Base-by-base conservation (phyloP, 805 yeast species). In the Starmerella floricola region DNA sequence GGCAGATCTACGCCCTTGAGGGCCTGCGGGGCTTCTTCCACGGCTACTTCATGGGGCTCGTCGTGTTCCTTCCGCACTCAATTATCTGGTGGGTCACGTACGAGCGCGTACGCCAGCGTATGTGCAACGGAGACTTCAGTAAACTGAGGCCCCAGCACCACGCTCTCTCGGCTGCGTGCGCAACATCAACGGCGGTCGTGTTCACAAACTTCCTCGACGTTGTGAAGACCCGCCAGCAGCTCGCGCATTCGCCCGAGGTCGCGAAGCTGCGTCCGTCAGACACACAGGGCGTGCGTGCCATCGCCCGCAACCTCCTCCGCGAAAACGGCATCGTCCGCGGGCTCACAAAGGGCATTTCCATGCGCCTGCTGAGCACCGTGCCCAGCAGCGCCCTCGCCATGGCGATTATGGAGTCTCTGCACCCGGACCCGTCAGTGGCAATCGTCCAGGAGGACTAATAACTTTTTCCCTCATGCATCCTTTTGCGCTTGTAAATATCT, bases 21-120 rank as follows among this genome's bases (percentile, higher is more conserved):
- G 97, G 96, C 2, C 18, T 80, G 35, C 63, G 60, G 42, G 97
- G 96, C 3, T 69, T 81, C 50, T 87, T 76, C 63, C 71, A 93
- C 51, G 98, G 98, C 10, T 65, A 65, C 48, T 62, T 64, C 61
- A 60, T 65, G 67, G 68, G 69, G 6, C 54, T 65, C 13, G 66
- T 53, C 3, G 69, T 65, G 26, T 65, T 62, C 48, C 50, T 66
- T 15, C 69, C 69, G 3, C 64, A 65, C 44, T 62, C 69, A 2
- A 57, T 64, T 24, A 63, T 62, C 12, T 65, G 67, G 66, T 65
- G 69, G 69, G 58, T 53, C 29, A 46, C 59, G 10, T 64, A 64
- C 50, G 64, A 57, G 50, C 46, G 47, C 24, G 18, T 41, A 19
- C 44, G 50, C 19, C 42, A 40, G 27, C 18, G 27, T 32, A 17